Percentiles rank a stretch among this genome's conserved stretches.
Conservation (phyloP, 371 early-diverging fungal species). For the Rhizopus microsporus region DNA sequence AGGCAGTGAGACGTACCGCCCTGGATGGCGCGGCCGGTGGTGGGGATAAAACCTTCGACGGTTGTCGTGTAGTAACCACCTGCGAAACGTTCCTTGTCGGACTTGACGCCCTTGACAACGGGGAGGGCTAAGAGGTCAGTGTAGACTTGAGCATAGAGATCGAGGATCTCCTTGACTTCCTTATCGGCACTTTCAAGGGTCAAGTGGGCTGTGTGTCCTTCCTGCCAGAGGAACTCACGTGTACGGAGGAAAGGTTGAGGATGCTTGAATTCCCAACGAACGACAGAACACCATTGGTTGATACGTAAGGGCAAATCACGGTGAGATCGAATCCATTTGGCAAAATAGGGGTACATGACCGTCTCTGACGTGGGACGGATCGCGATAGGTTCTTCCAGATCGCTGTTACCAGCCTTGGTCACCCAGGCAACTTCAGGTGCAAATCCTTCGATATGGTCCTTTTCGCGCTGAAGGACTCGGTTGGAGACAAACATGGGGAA, state of each 20-base stretch:
- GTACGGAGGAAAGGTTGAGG: slow-evolving; percentile 99
- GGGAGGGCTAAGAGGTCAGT: slow-evolving; percentile 99
- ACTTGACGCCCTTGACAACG: slow-evolving; percentile 98
- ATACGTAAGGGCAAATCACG: slow-evolving; percentile 98
- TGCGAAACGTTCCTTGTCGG: slow-evolving; percentile 99
- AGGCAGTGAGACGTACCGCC: slow-evolving; percentile 99
- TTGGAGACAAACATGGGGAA: slow-evolving; percentile 99
- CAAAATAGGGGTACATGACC: slow-evolving; percentile 99
- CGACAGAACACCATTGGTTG: slow-evolving; percentile 99
- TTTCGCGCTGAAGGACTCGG: slow-evolving; percentile 92
- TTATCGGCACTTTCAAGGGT: slow-evolving; percentile 89
- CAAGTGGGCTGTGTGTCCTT: slow-evolving; percentile 99
- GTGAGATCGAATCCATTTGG: slow-evolving; percentile 99
- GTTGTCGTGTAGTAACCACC: slow-evolving; percentile 99
- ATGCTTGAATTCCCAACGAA: slow-evolving; percentile 99
- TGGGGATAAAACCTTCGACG: slow-evolving; percentile 98
- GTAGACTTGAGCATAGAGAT: slow-evolving; percentile 96
- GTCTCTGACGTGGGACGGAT: slow-evolving; percentile 99
- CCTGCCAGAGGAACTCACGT: slow-evolving; percentile 99
- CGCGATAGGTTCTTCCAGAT: slow-evolving; percentile 97
- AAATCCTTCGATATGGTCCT: slow-evolving; percentile 99
- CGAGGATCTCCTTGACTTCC: slow-evolving; percentile 94
- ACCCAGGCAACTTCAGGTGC: slow-evolving; percentile 99
- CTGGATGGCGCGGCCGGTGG: slow-evolving; percentile 99
- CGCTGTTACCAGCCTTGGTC: slow-evolving; percentile 94